A percentile compares a stretch with the other conserved stretches of the same genome.
Conservation (phyloP, 139 green algal genomes). For the Mychonastes homosphaera region DNA sequence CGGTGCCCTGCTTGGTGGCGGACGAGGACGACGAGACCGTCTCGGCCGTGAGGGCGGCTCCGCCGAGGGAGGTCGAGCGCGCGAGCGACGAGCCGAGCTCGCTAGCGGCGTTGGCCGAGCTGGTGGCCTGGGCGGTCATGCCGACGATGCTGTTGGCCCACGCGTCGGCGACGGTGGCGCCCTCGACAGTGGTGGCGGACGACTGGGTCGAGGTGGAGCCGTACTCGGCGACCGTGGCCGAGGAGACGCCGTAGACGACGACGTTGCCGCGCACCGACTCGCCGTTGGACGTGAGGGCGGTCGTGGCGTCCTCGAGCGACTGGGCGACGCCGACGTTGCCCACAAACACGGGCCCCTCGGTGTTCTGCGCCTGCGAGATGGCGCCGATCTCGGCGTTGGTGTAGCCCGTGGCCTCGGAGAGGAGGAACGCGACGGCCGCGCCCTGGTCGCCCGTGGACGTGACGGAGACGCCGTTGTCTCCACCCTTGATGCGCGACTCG, state of each 20-base stretch:
- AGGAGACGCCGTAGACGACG: conserved; percentile 7
- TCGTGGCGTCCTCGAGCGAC: neutral
- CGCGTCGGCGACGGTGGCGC: neutral
- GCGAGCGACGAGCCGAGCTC: too few species aligned
- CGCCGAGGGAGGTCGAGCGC: too few species aligned
- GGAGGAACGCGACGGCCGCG: conserved; percentile 4
- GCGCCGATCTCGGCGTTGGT: neutral
- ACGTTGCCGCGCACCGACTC: conserved; percentile 2
- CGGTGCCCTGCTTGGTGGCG: too few species aligned
- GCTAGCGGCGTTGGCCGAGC: too few species aligned
- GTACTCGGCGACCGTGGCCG: neutral
- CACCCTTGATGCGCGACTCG: conserved; percentile 8
- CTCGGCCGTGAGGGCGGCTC: too few species aligned
- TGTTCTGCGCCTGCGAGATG: neutral
- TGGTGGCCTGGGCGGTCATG: neutral
- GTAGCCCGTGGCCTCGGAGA: conserved; percentile 13
- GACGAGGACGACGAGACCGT: too few species aligned
- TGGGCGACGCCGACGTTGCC: conserved; percentile 9
- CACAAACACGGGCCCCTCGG: conserved; percentile 7
- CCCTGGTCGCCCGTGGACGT: conserved; percentile 6
- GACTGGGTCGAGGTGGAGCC: neutral
- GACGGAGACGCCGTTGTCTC: conserved; percentile 6
- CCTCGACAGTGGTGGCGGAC: conserved; percentile 7
- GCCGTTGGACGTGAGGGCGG: neutral
- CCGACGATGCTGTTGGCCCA: neutral